Evolutionary conservation across 2,329 filamentous ascomycete species (phyloP).

Genomic region (Aspergillus phoenicis): DNA sequence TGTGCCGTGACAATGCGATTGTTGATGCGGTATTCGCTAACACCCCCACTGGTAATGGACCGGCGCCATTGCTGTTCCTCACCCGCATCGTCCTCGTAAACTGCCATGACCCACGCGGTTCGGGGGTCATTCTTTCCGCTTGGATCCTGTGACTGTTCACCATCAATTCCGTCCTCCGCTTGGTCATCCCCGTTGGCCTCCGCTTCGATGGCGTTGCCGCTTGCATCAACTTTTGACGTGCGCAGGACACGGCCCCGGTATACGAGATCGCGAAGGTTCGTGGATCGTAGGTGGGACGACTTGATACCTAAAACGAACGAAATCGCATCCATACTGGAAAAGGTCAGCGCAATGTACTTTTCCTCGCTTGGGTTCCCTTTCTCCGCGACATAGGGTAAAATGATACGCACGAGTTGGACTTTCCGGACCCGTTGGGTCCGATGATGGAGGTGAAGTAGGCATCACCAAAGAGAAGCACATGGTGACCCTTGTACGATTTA

Average conservation of each 20-base stretch:
- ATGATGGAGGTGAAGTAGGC: slow-evolving; percentile 99
- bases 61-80: slow-evolving; percentile 97
- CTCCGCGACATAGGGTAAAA: background rate
- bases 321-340: slow-evolving; percentile 89
- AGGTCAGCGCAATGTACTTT: slow-evolving; percentile 26
- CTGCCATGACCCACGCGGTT: slow-evolving; percentile 98
- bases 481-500: slow-evolving; percentile 98
- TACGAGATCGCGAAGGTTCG: slow-evolving; percentile 89
- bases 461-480: slow-evolving; percentile 91
- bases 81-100: slow-evolving; percentile 95
- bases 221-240: slow-evolving; percentile 88
- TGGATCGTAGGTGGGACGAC: slow-evolving; percentile 93
- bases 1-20: slow-evolving; percentile 83
- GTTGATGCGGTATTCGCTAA: slow-evolving; percentile 97
- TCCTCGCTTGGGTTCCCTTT: background rate
- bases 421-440: slow-evolving; percentile 98
- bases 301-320: slow-evolving; percentile 99
- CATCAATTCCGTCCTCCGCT: slow-evolving; percentile 56
- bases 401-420: slow-evolving; percentile 84
- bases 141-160: slow-evolving; percentile 61
- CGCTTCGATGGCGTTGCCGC: slow-evolving; percentile 68
- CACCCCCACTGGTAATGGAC: slow-evolving; percentile 82
- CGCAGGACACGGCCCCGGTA: slow-evolving; percentile 94
- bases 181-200: slow-evolving; percentile 65
- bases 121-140: slow-evolving; percentile 75